Percentiles rank a stretch among this genome's conserved stretches.
Evolutionary conservation across 805 yeast genomes (phyloP).

Genomic region (Blastobotrys muscicola): DNA sequence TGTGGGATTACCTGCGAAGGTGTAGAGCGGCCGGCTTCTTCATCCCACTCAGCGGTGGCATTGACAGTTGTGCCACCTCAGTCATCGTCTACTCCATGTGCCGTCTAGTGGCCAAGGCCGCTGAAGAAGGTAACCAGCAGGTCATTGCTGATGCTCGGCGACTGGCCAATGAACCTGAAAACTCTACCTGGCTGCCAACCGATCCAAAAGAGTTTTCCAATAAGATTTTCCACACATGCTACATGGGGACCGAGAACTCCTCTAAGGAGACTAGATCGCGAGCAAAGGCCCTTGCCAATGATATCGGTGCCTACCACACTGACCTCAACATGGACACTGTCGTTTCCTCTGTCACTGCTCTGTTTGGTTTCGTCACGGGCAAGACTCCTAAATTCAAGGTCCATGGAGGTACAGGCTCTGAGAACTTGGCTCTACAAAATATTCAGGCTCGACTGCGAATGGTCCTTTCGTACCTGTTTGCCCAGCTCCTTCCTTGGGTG

Average conservation of each 20-base stretch:
- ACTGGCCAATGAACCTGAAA: conserved; percentile 44
- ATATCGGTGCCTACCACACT: conserved; percentile 81
- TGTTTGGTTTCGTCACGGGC: conserved; percentile 87
- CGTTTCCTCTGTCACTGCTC: conserved; percentile 60
- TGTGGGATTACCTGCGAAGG: conserved; percentile 95
- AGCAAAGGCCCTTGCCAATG: conserved; percentile 63
- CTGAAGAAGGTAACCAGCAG: conserved; percentile 54
- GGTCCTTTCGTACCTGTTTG: conserved; percentile 90
- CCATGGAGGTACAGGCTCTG: conserved; percentile 87
- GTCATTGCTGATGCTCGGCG: conserved; percentile 69
- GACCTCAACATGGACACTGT: conserved; percentile 86
- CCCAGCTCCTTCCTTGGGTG: conserved; percentile 93
- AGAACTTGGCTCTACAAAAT: conserved; percentile 89
- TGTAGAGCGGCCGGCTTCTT: conserved; percentile 87
- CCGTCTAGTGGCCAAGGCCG: conserved; percentile 65
- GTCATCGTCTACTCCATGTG: conserved; percentile 94
- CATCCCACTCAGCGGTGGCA: conserved; percentile 92
- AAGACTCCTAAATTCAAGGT: conserved; percentile 80
- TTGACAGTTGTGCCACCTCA: conserved; percentile 96
- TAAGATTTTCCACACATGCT: conserved; percentile 76
- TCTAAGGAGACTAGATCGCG: conserved; percentile 77
- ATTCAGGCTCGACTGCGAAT: conserved; percentile 93
- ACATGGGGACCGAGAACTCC: conserved; percentile 94
- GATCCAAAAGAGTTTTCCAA: conserved; percentile 69
- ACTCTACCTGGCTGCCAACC: conserved; percentile 52